These are phyloP conservation scores for Pholiota adiposa DNA, from an alignment of 1,284 basidiomycete species.

Conservation along the genomic window DNA sequence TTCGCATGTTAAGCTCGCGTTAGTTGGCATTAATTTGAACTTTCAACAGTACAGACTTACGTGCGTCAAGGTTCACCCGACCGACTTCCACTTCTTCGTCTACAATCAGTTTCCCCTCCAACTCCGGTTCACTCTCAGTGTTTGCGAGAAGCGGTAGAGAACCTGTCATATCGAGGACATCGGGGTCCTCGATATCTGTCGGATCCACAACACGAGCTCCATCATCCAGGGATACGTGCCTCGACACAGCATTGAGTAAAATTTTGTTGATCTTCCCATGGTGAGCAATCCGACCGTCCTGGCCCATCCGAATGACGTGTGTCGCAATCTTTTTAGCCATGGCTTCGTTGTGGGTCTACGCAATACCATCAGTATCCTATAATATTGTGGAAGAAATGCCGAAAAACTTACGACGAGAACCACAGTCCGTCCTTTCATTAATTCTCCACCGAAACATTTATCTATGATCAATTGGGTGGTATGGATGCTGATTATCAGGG, in stretches of 20 bases:
- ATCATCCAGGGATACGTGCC: not conserved
- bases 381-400: no score
- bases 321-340: not conserved
- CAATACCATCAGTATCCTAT: no score
- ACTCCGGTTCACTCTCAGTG: not conserved
- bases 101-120: not conserved
- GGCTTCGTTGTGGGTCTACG: not conserved
- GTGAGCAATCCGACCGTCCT: not conserved
- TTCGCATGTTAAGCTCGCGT: not conserved
- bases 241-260: not conserved
- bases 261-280: not conserved
- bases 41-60: not conserved
- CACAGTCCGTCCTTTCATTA: conserved; percentile 5
- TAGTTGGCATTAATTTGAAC: not conserved
- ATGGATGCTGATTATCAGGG: not conserved
- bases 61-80: not conserved
- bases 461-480: conserved; percentile 1
- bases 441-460: conserved; percentile 4
- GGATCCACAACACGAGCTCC: not conserved
- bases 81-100: not conserved
- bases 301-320: not conserved
- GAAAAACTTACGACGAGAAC: conserved; percentile 1
- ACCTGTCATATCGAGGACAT: not conserved
- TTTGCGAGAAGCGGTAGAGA: not conserved
- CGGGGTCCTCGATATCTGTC: not conserved